A percentile compares a stretch with the other conserved stretches of the same genome.
Conservation (phyloP, 2,329 filamentous ascomycete genomes). For the Fusarium coffeatum region DNA sequence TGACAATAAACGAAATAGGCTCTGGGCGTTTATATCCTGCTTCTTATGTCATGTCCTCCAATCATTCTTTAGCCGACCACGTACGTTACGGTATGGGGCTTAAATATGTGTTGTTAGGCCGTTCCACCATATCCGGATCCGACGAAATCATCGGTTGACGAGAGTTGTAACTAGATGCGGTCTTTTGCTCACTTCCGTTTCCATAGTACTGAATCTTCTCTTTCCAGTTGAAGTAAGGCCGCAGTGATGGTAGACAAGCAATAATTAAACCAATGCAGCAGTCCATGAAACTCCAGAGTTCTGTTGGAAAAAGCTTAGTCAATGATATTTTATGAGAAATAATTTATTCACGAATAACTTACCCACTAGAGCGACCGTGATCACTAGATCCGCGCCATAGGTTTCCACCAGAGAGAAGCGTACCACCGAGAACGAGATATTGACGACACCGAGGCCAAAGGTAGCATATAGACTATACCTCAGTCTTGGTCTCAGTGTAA, state of each 20-base stretch:
- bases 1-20: background rate
- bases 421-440: constrained; percentile 11
- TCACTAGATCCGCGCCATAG: background rate
- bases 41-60: background rate
- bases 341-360: background rate
- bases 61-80: background rate
- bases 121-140: background rate
- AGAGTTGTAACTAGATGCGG: background rate
- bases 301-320: background rate
- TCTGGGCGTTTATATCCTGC: background rate
- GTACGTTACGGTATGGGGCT: background rate
- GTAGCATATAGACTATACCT: constrained; percentile 22
- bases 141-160: background rate
- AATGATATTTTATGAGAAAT: accelerated
- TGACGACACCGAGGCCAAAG: constrained; percentile 22
- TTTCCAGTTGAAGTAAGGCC: constrained; percentile 15
- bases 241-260: constrained; percentile 17
- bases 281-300: constrained; percentile 22
- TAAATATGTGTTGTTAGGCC: background rate
- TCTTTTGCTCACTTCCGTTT: constrained; percentile 1
- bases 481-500: constrained; percentile 4
- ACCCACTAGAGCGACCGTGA: constrained; percentile 12
- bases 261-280: constrained; percentile 12
- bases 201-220: constrained; percentile 8
- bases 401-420: constrained; percentile 4